Conservation (phyloP, 768 basidiomycete species). For the Amyloporia xantha region DNA sequence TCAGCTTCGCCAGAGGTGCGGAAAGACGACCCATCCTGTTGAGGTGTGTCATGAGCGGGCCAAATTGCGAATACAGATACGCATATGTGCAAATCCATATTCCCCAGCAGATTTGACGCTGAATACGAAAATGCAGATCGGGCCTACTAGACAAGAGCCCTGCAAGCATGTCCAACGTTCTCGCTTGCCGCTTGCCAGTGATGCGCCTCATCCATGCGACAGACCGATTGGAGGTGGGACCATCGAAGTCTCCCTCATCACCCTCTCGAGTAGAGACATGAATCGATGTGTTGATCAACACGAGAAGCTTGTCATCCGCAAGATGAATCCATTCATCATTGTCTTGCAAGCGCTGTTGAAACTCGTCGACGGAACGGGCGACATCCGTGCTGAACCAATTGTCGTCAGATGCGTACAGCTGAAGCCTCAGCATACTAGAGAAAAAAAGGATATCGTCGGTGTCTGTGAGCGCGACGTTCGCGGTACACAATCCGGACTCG, state of each 20-base stretch:
- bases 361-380: not conserved
- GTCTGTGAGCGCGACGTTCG: not conserved
- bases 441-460: not conserved
- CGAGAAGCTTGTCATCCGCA: not conserved
- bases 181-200: not conserved
- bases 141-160: not conserved
- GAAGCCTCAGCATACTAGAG: not conserved
- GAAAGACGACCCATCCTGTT: not conserved
- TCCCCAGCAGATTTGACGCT: not conserved
- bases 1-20: not conserved
- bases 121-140: not conserved
- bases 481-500: not conserved
- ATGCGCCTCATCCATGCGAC: too few relatives aligned
- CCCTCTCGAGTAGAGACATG: not conserved
- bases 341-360: not conserved
- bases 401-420: not conserved
- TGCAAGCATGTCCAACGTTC: not conserved
- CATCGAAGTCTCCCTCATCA: not conserved
- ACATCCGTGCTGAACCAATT: not conserved
- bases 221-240: not conserved
- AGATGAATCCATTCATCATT: not conserved
- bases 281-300: not conserved
- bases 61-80: not conserved
- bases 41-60: not conserved
- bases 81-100: not conserved